A percentile compares a stretch with the other conserved stretches of the same genome.
phyloP scores from a whole-genome alignment of 768 basidiomycete species.

The Tricholomella constricta region DNA sequence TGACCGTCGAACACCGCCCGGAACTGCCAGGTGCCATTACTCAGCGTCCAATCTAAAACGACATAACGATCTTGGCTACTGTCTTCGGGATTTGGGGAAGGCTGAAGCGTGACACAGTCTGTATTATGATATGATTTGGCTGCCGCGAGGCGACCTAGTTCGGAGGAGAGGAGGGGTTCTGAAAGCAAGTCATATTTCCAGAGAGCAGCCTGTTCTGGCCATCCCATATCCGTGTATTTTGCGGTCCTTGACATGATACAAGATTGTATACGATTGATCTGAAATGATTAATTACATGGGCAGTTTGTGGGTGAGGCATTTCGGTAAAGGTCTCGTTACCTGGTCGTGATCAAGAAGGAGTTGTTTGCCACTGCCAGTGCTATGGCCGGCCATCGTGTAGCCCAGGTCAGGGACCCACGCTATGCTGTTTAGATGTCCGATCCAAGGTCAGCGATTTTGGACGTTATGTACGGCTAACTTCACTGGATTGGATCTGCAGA shows the following conservation, averaged over 20 bases:
- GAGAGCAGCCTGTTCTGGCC: slow-evolving; percentile 30
- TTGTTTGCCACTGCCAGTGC: too few relatives aligned
- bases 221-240: slow-evolving; percentile 40
- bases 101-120: slow-evolving; percentile 49
- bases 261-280: neutral
- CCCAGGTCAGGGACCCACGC: too few relatives aligned
- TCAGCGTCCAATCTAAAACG: slow-evolving; percentile 40
- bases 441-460: too few relatives aligned
- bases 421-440: too few relatives aligned
- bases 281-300: neutral
- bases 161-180: slow-evolving; percentile 42
- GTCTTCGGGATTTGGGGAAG: slow-evolving; percentile 40
- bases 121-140: slow-evolving; percentile 34
- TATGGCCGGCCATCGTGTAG: too few relatives aligned
- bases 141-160: slow-evolving; percentile 41
- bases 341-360: neutral
- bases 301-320: neutral
- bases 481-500: too few relatives aligned
- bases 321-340: neutral
- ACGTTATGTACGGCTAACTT: too few relatives aligned
- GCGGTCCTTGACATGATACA: slow-evolving; percentile 16
- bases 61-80: slow-evolving; percentile 49
- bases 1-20: slow-evolving; percentile 51
- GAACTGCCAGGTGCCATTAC: slow-evolving; percentile 44
- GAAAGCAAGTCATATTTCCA: slow-evolving; percentile 40